Conservation (phyloP, 768 basidiomycete genomes). For the Lactifluus rugatus region DNA sequence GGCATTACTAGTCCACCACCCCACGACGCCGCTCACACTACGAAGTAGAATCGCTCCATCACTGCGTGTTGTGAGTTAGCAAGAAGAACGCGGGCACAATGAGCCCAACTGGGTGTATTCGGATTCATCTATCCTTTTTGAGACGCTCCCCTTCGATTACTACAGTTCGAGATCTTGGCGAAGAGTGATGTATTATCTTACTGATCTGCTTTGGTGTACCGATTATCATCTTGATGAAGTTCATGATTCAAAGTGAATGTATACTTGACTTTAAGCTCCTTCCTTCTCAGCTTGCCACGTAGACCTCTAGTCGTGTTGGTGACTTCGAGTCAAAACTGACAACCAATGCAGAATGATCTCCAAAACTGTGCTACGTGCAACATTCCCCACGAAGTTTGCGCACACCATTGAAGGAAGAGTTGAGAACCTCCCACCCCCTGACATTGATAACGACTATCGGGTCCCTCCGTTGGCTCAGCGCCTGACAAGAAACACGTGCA, state of each 20-base stretch:
- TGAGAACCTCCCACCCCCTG: background rate
- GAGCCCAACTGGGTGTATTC: background rate
- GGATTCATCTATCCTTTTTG: background rate
- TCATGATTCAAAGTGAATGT: background rate
- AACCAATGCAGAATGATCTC: background rate
- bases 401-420: conserved; percentile 45
- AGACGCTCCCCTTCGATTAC: background rate
- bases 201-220: background rate
- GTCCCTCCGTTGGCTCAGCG: conserved; percentile 33
- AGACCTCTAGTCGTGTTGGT: background rate
- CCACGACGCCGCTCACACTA: conserved; percentile 26
- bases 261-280: background rate
- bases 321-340: background rate
- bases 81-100: background rate
- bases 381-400: conserved; percentile 38
- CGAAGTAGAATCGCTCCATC: conserved; percentile 7
- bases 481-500: conserved; percentile 17
- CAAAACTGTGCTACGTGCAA: background rate
- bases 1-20: conserved; percentile 21
- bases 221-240: background rate
- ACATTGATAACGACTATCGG: background rate
- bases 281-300: background rate
- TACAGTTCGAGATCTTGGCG: background rate
- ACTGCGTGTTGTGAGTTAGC: background rate
- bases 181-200: background rate